Evolutionary conservation across 225 moss, liverwort and hornwort species (phyloP), one percentile per base, ranked within the genome.

Genomic region (Antitrichia curtipendula): DNA sequence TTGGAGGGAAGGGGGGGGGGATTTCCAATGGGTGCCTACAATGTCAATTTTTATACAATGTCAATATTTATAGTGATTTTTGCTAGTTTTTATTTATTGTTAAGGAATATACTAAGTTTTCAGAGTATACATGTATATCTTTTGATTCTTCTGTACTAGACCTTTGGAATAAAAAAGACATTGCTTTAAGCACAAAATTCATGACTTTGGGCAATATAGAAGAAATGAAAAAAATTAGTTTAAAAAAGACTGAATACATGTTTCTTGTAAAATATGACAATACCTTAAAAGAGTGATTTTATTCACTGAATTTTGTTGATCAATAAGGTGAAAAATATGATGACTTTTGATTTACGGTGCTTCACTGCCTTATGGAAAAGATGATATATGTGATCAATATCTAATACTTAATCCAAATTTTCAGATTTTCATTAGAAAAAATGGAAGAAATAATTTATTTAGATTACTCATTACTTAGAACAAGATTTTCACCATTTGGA

Each of bases 11-110:
- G n/a, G n/a, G n/a, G n/a, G n/a, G n/a, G n/a, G 0, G 0, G 9
- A 43, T 16, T 43, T 27, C 0, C 1, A 0, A 16, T 6, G 27
- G 3, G 1, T 15, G 41, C 13, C 14, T 5, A 9, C 1, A 16
- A 43, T 71, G 3, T 27, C 43, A 71, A 71, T 41, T 71, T 43
- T 25, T 71, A n/a, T 5, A 9, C 1, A 16, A 43, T 71, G 3
- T 27, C 43, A 71, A 71, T 41, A 41, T 43, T 25, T 71, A 1
- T 43, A 27, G 27, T 27, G 5, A 71, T 43, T 43, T 71, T 41
- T 41, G 2, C 2, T 41, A 71, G 15, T 1, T 24, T 27, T 23
- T 14, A n/a, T n/a, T n/a, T n/a, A n/a, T 27, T 71, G 6, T 71
- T 2, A 41, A 70, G 5, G 16, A 70, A 9, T 41, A 3, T 41